phyloP scores from a whole-genome alignment of 2,329 filamentous ascomycete genomes.

The Fusarium kyushuense region DNA sequence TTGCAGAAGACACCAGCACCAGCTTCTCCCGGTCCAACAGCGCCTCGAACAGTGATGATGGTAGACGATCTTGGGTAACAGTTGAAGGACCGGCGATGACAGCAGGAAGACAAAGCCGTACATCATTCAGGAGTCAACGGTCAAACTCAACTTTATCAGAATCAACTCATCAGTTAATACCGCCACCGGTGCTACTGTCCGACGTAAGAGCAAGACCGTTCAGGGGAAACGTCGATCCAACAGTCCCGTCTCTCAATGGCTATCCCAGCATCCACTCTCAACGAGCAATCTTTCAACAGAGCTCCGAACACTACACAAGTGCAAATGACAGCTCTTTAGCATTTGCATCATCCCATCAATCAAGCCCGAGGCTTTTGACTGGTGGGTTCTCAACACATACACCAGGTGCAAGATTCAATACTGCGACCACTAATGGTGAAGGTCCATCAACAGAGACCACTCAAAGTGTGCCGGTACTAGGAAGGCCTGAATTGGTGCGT shows the following conservation, averaged over 20 bases:
- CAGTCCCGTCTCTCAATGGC: constrained; percentile 48
- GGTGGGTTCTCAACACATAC: constrained; percentile 26
- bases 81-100: constrained; percentile 47
- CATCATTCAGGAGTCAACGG: constrained; percentile 42
- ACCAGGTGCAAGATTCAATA: constrained; percentile 5
- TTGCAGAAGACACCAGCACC: constrained; percentile 44
- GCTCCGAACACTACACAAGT: constrained; percentile 47
- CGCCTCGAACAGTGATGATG: constrained; percentile 43
- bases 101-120: constrained; percentile 44
- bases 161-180: constrained; percentile 51
- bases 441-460: constrained; percentile 32
- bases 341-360: constrained; percentile 48
- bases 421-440: background rate
- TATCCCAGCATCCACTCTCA: constrained; percentile 41
- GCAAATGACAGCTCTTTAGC: constrained; percentile 53
- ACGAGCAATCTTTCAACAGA: constrained; percentile 37
- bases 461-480: constrained; percentile 45
- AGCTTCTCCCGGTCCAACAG: constrained; percentile 38
- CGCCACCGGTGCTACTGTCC: constrained; percentile 47
- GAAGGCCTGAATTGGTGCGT: constrained; percentile 43
- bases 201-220: constrained; percentile 47
- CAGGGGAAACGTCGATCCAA: constrained; percentile 47
- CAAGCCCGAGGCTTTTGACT: constrained; percentile 43
- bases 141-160: constrained; percentile 48
- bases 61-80: constrained; percentile 53